These are phyloP conservation scores for Rhodofomes roseus DNA, from an alignment of 1,284 basidiomycete species.

Conservation along the genomic window DNA sequence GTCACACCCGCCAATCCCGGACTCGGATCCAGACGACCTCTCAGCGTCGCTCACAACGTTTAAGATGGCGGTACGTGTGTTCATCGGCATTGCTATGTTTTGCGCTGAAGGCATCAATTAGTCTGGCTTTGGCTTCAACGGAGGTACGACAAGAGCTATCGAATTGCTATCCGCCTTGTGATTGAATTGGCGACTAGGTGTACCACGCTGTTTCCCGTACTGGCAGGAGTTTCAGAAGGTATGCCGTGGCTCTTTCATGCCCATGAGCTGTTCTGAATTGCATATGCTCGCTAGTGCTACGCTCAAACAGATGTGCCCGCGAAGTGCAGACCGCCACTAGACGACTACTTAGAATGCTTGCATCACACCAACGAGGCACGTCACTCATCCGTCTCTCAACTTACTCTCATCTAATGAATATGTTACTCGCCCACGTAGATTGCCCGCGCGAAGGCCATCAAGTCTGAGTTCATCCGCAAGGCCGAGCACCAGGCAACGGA, in stretches of 20 bases:
- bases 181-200: constrained; percentile 49
- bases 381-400: constrained; percentile 5
- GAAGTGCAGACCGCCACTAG: constrained; percentile 72
- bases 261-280: background rate
- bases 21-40: background rate
- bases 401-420: background rate
- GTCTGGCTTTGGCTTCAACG: constrained; percentile 64
- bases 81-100: background rate
- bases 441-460: constrained; percentile 69
- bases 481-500: constrained; percentile 64
- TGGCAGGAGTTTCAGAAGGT: constrained; percentile 92
- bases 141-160: constrained; percentile 40
- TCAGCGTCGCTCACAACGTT: constrained; percentile 2
- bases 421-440: constrained; percentile 40
- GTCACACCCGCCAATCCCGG: background rate
- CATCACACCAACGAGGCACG: constrained; percentile 89
- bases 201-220: constrained; percentile 86
- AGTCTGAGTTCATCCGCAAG: constrained; percentile 71
- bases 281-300: constrained; percentile 66
- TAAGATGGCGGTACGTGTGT: constrained; percentile 36
- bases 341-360: constrained; percentile 93
- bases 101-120: constrained; percentile 11
- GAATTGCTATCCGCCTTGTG: constrained; percentile 1
- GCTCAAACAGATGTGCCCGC: constrained; percentile 74
- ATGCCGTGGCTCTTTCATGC: constrained; percentile 7